Conservation (phyloP, 805 yeast species). For the Maudiozyma pseudohumilis region DNA sequence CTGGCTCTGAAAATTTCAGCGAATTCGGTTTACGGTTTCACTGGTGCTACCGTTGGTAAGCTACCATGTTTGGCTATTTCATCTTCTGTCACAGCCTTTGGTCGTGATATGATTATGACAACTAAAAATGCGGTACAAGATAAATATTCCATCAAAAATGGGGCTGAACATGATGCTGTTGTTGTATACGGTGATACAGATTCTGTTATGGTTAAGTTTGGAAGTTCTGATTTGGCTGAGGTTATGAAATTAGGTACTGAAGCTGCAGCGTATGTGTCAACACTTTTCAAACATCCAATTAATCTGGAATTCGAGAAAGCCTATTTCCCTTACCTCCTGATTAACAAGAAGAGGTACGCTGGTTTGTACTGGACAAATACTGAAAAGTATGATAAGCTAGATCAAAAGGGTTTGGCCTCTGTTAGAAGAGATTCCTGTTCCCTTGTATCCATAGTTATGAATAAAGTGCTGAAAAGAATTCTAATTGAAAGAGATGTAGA, state of each 20-base stretch:
- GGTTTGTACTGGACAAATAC: constrained; percentile 94
- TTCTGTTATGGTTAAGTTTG: constrained; percentile 98
- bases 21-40: constrained; percentile 96
- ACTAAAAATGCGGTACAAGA: constrained; percentile 82
- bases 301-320: constrained; percentile 95
- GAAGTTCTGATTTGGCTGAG: constrained; percentile 63
- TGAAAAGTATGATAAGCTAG: constrained; percentile 91
- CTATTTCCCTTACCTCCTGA: constrained; percentile 85
- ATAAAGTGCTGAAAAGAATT: constrained; percentile 76
- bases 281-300: constrained; percentile 72
- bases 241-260: constrained; percentile 91
- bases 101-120: constrained; percentile 91
- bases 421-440: constrained; percentile 97
- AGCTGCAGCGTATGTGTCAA: constrained; percentile 84
- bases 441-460: constrained; percentile 87
- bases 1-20: constrained; percentile 94
- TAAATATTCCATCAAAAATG: constrained; percentile 69
- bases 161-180: constrained; percentile 72
- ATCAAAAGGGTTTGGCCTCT: constrained; percentile 96
- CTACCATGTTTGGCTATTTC: constrained; percentile 95
- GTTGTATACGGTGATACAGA: constrained; percentile 98
- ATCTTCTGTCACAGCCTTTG: constrained; percentile 89
- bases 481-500: constrained; percentile 79
- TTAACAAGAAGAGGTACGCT: constrained; percentile 94
- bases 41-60: constrained; percentile 98